Percentiles rank a stretch among this genome's conserved stretches.
Evolutionary conservation across 2,329 filamentous ascomycete genomes (phyloP).

Genomic region (Bipolaris zeicola): DNA sequence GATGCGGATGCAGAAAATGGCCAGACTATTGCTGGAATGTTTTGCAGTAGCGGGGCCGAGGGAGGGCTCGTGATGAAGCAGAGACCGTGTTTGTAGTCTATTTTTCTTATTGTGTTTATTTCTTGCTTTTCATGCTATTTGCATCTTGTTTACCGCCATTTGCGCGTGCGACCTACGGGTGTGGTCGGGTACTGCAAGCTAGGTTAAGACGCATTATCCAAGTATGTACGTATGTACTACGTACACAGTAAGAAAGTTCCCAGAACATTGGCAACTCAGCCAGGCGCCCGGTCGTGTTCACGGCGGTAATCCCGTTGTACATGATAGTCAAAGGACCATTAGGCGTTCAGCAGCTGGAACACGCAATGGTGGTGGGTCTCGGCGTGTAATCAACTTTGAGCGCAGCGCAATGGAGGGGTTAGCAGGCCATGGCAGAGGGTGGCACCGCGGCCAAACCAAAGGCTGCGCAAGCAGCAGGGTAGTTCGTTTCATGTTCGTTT

Average conservation of each 20-base stretch:
- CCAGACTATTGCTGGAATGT: neutral
- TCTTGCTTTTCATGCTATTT: neutral
- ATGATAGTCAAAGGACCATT: neutral
- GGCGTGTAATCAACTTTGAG: neutral
- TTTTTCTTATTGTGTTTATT: neutral
- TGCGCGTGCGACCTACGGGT: neutral
- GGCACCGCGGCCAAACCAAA: conserved; percentile 4
- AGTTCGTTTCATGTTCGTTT: conserved; percentile 18
- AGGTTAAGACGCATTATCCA: neutral
- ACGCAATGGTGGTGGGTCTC: conserved; percentile 1
- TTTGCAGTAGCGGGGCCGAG: neutral
- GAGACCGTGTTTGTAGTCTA: neutral
- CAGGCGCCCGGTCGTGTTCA: neutral
- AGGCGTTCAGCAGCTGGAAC: neutral
- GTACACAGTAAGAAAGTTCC: neutral
- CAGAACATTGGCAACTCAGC: neutral
- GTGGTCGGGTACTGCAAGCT: neutral
- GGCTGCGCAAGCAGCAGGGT: conserved; percentile 13
- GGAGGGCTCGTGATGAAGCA: neutral
- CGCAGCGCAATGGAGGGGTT: neutral
- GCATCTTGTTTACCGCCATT: neutral
- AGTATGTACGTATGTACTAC: neutral
- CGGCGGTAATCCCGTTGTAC: neutral
- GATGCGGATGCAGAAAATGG: neutral
- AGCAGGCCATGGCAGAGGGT: neutral